Evolutionary conservation across 495 filamentous ascomycete genomes (phyloP), one percentile per base, ranked within the genome.

Genomic region (Pseudomonodictys pantanalensis): DNA sequence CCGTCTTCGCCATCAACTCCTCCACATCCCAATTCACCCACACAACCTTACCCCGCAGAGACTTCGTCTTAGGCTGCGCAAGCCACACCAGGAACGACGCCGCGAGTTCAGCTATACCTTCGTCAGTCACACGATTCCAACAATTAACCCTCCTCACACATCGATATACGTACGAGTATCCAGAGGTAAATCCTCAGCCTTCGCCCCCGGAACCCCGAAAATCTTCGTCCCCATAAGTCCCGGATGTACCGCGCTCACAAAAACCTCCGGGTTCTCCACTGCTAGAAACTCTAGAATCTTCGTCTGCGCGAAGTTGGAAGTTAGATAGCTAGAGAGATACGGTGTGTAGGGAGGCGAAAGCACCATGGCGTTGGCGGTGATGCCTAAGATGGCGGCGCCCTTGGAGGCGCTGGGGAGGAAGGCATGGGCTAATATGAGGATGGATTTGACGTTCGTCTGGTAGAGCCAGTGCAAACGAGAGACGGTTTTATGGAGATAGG

Each of bases 1-100:
- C 58, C 58, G 59, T 53, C 32, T 44, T 60, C n/a, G 15, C 65
- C 48, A 64, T 64, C 51, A 83, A 41, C 70, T 83, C 79, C 6
- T 80, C 73, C 0, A 84, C 72, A 58, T 84, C 82, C 81, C 81
- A 84, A 25, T 71, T 68, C 1, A 72, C 72, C 64, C 73, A 77
- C 7, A 79, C 65, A 38, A 78, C 76, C 33, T 75, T 76, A 5
- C 81, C 80, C 30, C 78, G 77, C 6, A 83, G 58, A 60, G 80
- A 82, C n/a, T 52, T 64, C n/a, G 80, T 78, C 42, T 83, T 78
- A 1, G 71, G 62, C 5, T 69, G 73, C 2, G 75, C 71, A 1
- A 72, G 67, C 81, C 82, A 84, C 18, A 84, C 73, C 23, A 71
- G 69, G 57, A 77, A 82, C 17, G 76, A 52, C 4, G 68, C 78